Conservation (phyloP, 2,329 filamentous ascomycete genomes). For the Claviceps pazoutovae region DNA sequence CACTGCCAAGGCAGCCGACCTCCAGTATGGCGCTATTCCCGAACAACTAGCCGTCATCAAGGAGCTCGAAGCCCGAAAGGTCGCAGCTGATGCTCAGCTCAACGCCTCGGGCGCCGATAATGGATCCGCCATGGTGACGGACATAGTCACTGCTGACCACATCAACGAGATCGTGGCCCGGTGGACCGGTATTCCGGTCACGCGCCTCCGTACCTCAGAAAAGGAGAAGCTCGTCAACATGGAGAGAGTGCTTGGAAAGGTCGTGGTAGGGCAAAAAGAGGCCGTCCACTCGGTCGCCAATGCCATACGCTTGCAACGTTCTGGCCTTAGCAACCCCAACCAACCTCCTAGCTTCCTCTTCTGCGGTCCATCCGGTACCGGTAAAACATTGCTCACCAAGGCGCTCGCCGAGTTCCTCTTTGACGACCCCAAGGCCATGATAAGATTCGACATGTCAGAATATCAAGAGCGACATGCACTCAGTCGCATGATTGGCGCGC, state of each 20-base stretch:
- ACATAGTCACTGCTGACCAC: slow-evolving; percentile 89
- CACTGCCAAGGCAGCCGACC: slow-evolving; percentile 75
- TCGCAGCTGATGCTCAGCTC: slow-evolving; percentile 59
- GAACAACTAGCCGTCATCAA: slow-evolving; percentile 75
- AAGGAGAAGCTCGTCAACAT: slow-evolving; percentile 98
- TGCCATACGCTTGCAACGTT: slow-evolving; percentile 87
- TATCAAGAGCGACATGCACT: slow-evolving; percentile 95
- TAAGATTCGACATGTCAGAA: slow-evolving; percentile 98
- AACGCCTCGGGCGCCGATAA: slow-evolving; percentile 40
- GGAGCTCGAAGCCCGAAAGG: slow-evolving; percentile 67
- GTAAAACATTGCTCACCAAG: slow-evolving; percentile 95
- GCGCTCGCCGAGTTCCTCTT: slow-evolving; percentile 95
- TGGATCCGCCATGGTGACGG: slow-evolving; percentile 67
- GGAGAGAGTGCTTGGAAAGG: slow-evolving; percentile 71
- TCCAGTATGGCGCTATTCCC: slow-evolving; percentile 94
- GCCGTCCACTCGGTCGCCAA: slow-evolving; percentile 89
- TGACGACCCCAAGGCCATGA: slow-evolving; percentile 94
- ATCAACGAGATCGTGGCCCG: slow-evolving; percentile 97
- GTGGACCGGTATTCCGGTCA: slow-evolving; percentile 98
- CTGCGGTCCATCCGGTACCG: slow-evolving; percentile 94
- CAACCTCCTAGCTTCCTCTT: slow-evolving; percentile 97
- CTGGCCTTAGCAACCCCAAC: slow-evolving; percentile 88
- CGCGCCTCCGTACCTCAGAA: slow-evolving; percentile 82
- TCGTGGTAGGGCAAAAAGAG: slow-evolving; percentile 89
- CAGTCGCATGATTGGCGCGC: slow-evolving; percentile 94